A percentile compares a stretch with the other conserved stretches of the same genome.
phyloP scores from a whole-genome alignment of 2,329 filamentous ascomycete genomes.

The Venturiaceae sp. region DNA sequence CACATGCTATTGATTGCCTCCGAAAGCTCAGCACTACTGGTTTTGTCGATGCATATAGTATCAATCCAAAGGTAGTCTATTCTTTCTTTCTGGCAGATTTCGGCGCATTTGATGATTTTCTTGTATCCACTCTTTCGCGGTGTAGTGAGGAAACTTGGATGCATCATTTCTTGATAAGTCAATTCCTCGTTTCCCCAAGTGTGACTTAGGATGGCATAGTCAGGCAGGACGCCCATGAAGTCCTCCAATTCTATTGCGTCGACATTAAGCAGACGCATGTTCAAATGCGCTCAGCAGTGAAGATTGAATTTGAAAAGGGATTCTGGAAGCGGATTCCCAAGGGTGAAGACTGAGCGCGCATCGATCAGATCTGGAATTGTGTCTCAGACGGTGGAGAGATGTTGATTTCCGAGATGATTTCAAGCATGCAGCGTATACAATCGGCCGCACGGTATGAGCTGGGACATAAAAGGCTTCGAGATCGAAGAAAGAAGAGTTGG shows the following conservation, averaged over 20 bases:
- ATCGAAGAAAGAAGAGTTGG: no score
- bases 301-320: no score
- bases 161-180: constrained; percentile 15
- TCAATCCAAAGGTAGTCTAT: constrained; percentile 10
- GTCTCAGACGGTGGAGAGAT: no score
- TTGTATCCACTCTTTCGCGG: neutral
- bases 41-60: constrained; percentile 7
- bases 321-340: no score
- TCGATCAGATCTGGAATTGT: no score
- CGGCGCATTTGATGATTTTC: neutral
- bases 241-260: neutral
- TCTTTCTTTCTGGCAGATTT: constrained; percentile 12
- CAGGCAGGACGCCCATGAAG: neutral
- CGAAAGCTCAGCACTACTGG: neutral
- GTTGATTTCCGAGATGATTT: no score
- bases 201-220: constrained; percentile 17
- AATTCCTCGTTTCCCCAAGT: constrained; percentile 17
- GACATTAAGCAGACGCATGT: neutral
- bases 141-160: constrained; percentile 5
- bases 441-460: no score
- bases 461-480: no score
- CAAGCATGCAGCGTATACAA: no score
- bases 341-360: no score
- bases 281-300: no score
- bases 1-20: constrained; percentile 7